phyloP scores from a whole-genome alignment of 2,329 filamentous ascomycete genomes.

The Epichloe aotearoae region DNA sequence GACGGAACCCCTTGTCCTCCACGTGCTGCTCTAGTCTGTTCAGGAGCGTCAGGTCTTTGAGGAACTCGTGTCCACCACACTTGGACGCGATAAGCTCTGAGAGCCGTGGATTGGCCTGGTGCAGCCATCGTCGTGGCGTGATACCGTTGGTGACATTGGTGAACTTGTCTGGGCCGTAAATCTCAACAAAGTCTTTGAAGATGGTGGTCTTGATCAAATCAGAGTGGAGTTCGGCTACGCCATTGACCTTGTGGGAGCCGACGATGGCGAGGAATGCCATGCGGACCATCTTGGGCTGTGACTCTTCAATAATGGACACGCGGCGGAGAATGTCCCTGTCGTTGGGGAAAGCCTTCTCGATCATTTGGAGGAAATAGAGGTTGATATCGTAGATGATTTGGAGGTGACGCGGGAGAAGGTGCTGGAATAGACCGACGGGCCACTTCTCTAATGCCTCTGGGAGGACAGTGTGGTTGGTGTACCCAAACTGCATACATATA shows the following conservation, averaged over 20 bases:
- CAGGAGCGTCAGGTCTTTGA: slow-evolving; percentile 79
- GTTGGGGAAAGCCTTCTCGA: slow-evolving; percentile 82
- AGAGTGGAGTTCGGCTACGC: slow-evolving; percentile 92
- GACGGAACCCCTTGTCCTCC: slow-evolving; percentile 80
- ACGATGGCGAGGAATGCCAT: slow-evolving; percentile 95
- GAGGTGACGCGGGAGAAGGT: slow-evolving; percentile 83
- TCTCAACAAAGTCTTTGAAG: slow-evolving; percentile 94
- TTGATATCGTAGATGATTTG: slow-evolving; percentile 99
- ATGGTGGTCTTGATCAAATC: slow-evolving; percentile 98
- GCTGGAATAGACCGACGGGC: slow-evolving; percentile 85
- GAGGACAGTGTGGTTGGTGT: slow-evolving; percentile 97
- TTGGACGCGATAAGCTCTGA: slow-evolving; percentile 89
- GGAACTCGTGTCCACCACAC: slow-evolving; percentile 66
- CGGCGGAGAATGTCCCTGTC: slow-evolving; percentile 73
- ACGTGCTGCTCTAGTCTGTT: slow-evolving; percentile 75
- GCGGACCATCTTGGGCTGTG: slow-evolving; percentile 91
- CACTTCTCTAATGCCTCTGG: slow-evolving; percentile 97
- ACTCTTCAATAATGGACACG: slow-evolving; percentile 97
- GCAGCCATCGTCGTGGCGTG: slow-evolving; percentile 88
- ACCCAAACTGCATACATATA: slow-evolving; percentile 55
- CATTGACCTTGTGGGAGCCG: slow-evolving; percentile 98
- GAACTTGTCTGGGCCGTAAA: slow-evolving; percentile 95
- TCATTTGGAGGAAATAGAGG: slow-evolving; percentile 76
- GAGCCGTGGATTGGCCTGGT: slow-evolving; percentile 89
- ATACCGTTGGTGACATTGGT: slow-evolving; percentile 98